Evolutionary conservation across 345 rosid genomes (phyloP).

Genomic region (Toxicodendron radicans): DNA sequence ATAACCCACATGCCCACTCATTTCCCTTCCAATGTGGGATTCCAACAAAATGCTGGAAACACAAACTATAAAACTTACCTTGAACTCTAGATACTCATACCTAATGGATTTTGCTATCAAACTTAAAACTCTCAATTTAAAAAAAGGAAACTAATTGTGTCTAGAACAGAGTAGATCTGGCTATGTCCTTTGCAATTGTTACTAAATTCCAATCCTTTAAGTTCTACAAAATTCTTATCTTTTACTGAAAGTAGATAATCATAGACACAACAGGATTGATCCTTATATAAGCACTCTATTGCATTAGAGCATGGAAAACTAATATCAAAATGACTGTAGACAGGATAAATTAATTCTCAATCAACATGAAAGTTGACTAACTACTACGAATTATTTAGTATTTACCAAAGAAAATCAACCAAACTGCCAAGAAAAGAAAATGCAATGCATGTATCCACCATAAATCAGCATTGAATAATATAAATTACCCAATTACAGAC

Average conservation of each 20-base stretch:
- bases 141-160: neutral
- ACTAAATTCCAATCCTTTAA: neutral
- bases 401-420: neutral
- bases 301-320: neutral
- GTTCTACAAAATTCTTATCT: neutral
- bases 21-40: too few species aligned
- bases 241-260: neutral
- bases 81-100: neutral
- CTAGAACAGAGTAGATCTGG: neutral
- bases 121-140: neutral
- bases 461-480: neutral
- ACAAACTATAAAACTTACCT: neutral
- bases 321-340: neutral
- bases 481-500: neutral
- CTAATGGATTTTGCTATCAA: neutral
- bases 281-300: neutral
- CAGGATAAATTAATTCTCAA: neutral
- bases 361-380: neutral
- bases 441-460: neutral
- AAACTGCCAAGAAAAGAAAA: constrained; percentile 3
- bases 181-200: neutral
- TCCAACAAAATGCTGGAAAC: neutral
- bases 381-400: neutral
- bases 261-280: neutral
- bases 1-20: too few species aligned